These are phyloP conservation scores for Fusarium marasasianum DNA, from an alignment of 2,329 filamentous ascomycete genomes.

Conservation along the genomic window DNA sequence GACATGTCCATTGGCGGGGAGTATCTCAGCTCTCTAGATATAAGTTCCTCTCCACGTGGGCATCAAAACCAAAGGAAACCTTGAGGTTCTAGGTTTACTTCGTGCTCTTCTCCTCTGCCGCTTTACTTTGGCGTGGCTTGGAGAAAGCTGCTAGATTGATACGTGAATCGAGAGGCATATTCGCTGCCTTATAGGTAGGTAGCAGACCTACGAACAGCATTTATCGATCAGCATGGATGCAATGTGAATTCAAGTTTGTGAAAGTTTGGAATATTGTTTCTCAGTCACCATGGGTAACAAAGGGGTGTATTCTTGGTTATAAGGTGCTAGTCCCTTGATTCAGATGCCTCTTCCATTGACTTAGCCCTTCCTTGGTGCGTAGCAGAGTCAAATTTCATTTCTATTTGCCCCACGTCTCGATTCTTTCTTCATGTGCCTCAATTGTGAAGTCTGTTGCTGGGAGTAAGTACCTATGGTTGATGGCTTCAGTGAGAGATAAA, in stretches of 20 bases:
- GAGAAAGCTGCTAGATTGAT: neutral
- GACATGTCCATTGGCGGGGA: constrained; percentile 22
- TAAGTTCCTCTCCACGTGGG: constrained; percentile 4
- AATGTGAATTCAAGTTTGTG: neutral
- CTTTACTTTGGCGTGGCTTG: neutral
- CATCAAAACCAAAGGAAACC: neutral
- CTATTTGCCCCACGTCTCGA: neutral
- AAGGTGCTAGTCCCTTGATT: constrained; percentile 6
- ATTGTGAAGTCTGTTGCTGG: neutral
- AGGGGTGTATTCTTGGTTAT: constrained; percentile 4
- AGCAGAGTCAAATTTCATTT: neutral
- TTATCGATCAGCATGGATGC: neutral
- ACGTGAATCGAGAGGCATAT: neutral
- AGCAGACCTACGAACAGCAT: neutral
- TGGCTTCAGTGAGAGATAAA: neutral
- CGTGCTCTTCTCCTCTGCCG: neutral
- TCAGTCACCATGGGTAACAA: constrained; percentile 25
- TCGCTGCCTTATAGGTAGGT: neutral
- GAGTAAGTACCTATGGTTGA: neutral
- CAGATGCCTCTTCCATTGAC: constrained; percentile 14
- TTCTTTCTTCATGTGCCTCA: neutral
- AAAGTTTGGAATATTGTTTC: constrained; percentile 6
- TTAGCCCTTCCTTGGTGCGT: neutral
- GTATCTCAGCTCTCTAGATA: neutral
- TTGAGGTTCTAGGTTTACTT: neutral